Percentiles rank a stretch among this genome's conserved stretches.
phyloP scores from a whole-genome alignment of 208 protist genomes.

The Acanthamoeba triangularis region DNA sequence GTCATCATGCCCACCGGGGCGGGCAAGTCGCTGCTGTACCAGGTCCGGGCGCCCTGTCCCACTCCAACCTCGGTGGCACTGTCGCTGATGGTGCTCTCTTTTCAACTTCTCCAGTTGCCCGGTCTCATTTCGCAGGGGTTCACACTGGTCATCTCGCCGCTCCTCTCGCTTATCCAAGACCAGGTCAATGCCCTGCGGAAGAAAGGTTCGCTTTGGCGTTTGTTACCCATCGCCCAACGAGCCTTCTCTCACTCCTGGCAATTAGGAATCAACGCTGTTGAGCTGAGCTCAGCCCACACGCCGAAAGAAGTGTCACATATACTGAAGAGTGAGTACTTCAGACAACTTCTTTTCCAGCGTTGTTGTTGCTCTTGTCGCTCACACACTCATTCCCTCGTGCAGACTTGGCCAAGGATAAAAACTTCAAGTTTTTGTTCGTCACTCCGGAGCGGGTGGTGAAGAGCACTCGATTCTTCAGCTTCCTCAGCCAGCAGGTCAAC shows the following conservation, averaged over 20 bases:
- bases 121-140: constrained; percentile 84
- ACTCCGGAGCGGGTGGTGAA: constrained; percentile 91
- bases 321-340: not conserved
- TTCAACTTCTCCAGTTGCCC: constrained; percentile 86
- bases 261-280: not conserved
- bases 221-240: too few species aligned
- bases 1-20: constrained; percentile 94
- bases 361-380: not conserved
- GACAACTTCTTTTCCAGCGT: not conserved
- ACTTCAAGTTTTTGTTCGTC: constrained; percentile 90
- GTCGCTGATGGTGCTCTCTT: too few species aligned
- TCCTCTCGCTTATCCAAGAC: constrained; percentile 97
- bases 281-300: not conserved
- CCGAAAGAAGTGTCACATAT: not conserved
- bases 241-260: too few species aligned
- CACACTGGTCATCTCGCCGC: constrained; percentile 95
- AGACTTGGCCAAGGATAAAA: constrained; percentile 1
- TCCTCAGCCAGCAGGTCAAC: constrained; percentile 40
- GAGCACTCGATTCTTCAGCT: not conserved
- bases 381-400: not conserved
- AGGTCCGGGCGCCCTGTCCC: not conserved
- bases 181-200: constrained; percentile 89
- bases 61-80: too few species aligned
- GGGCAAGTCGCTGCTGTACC: constrained; percentile 92
- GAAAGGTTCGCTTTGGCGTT: not conserved